Conservation (phyloP, 768 basidiomycete species). For the Asterophora lycoperdoides region DNA sequence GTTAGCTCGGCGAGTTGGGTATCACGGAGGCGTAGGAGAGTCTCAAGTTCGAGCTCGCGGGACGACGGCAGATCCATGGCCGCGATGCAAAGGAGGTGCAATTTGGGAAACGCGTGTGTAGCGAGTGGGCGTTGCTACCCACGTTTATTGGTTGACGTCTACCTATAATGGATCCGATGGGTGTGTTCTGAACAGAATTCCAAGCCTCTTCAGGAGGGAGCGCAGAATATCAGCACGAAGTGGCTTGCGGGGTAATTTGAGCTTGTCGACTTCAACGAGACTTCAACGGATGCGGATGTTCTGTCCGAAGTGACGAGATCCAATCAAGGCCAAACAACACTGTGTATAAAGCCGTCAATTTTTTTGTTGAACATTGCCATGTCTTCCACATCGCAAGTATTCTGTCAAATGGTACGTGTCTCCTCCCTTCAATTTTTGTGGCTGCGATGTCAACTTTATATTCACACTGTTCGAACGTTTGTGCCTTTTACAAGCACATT, state of each 20-base stretch:
- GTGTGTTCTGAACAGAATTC: too few species aligned
- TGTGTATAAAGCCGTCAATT: constrained; percentile 10
- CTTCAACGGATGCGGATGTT: constrained; percentile 1
- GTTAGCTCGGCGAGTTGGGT: constrained; percentile 65
- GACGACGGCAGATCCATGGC: constrained; percentile 68
- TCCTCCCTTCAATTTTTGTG: constrained; percentile 15
- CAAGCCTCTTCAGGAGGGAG: too few species aligned
- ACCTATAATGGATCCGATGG: too few species aligned
- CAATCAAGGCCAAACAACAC: constrained; percentile 17
- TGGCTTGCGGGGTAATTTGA: too few species aligned
- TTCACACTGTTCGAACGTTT: constrained; percentile 75
- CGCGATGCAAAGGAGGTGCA: constrained; percentile 7
- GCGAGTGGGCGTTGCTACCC: too few species aligned
- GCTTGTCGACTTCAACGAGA: too few species aligned
- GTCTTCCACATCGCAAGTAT: not conserved
- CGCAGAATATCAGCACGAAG: too few species aligned
- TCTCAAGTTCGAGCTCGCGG: constrained; percentile 80
- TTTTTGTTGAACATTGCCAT: not conserved
- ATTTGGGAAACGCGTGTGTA: constrained; percentile 3
- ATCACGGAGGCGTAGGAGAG: constrained; percentile 71
- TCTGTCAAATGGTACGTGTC: constrained; percentile 21
- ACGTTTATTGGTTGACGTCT: too few species aligned
- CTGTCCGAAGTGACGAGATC: not conserved
- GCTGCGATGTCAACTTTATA: constrained; percentile 56
- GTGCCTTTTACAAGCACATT: constrained; percentile 30